Percentiles rank a stretch among this genome's conserved stretches.
phyloP scores from a whole-genome alignment of 768 basidiomycete species.

The Rhizopogon vinicolor region DNA sequence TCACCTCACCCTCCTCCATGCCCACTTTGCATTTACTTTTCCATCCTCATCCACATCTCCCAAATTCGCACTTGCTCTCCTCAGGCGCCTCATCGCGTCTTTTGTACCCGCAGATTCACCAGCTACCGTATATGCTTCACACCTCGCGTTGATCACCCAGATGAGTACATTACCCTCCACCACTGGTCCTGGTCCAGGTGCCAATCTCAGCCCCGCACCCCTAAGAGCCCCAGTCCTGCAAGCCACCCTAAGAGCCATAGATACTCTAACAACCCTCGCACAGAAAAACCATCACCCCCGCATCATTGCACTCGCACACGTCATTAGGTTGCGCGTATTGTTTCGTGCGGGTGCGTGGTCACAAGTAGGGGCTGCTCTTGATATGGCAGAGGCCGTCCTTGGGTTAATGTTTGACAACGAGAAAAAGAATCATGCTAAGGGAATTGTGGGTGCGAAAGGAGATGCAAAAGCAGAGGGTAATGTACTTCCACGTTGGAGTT shows the following conservation, averaged over 20 bases:
- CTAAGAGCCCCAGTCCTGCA: slow-evolving; percentile 18
- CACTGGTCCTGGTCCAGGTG: background rate
- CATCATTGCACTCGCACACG: slow-evolving; percentile 45
- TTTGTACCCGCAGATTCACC: slow-evolving; percentile 44
- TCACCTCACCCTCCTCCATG: slow-evolving; percentile 57
- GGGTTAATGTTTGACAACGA: slow-evolving; percentile 29
- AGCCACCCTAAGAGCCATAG: slow-evolving; percentile 27
- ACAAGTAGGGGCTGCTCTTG: slow-evolving; percentile 43
- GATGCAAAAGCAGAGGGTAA: slow-evolving; percentile 7
- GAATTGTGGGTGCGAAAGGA: slow-evolving; percentile 1
- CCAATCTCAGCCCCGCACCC: background rate
- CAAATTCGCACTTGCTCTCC: slow-evolving; percentile 55
- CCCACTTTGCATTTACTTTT: slow-evolving; percentile 36
- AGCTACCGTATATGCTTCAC: slow-evolving; percentile 47
- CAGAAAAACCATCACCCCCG: slow-evolving; percentile 31
- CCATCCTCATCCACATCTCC: slow-evolving; percentile 5
- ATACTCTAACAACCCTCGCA: slow-evolving; percentile 29
- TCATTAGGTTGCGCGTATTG: slow-evolving; percentile 55
- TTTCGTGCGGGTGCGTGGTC: slow-evolving; percentile 53
- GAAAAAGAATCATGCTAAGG: slow-evolving; percentile 3
- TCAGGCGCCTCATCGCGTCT: slow-evolving; percentile 51
- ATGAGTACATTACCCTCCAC: slow-evolving; percentile 24
- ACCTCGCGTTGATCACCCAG: slow-evolving; percentile 51
- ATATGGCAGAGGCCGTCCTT: slow-evolving; percentile 45
- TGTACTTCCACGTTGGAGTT: slow-evolving; percentile 22